These are phyloP conservation scores for Penstemon barbatus DNA, from an alignment of 257 asterid genomes.

Conservation along the genomic window DNA sequence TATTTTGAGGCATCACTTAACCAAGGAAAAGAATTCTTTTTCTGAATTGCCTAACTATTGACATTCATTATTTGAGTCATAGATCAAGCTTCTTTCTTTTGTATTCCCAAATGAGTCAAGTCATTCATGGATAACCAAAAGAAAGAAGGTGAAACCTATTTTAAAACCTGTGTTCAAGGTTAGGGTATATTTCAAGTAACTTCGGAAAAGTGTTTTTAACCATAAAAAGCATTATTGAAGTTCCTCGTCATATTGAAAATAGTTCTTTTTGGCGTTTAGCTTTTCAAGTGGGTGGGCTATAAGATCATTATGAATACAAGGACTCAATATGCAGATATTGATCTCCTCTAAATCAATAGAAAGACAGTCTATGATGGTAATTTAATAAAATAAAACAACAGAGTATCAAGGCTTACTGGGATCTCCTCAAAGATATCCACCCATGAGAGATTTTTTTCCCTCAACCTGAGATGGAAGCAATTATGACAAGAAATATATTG, in stretches of 20 bases:
- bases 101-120: too few species aligned
- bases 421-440: slow-evolving; percentile 98
- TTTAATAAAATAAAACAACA: slow-evolving; percentile 13
- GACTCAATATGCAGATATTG: not conserved
- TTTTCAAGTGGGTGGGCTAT: not conserved
- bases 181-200: too few species aligned
- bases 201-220: too few species aligned
- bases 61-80: too few species aligned
- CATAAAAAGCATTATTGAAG: not conserved
- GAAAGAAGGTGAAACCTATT: too few species aligned
- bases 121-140: too few species aligned
- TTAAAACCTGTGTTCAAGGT: too few species aligned
- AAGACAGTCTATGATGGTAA: not conserved
- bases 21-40: too few species aligned
- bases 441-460: slow-evolving; percentile 96
- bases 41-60: too few species aligned
- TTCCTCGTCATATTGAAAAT: not conserved
- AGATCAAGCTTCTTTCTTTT: too few species aligned
- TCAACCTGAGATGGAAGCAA: slow-evolving; percentile 55
- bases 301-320: not conserved
- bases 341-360: not conserved
- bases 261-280: not conserved
- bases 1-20: too few species aligned
- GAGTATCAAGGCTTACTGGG: slow-evolving; percentile 56
- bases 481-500: slow-evolving; percentile 1